phyloP scores from a whole-genome alignment of 768 basidiomycete species.

The Plicaturopsis crispa region DNA sequence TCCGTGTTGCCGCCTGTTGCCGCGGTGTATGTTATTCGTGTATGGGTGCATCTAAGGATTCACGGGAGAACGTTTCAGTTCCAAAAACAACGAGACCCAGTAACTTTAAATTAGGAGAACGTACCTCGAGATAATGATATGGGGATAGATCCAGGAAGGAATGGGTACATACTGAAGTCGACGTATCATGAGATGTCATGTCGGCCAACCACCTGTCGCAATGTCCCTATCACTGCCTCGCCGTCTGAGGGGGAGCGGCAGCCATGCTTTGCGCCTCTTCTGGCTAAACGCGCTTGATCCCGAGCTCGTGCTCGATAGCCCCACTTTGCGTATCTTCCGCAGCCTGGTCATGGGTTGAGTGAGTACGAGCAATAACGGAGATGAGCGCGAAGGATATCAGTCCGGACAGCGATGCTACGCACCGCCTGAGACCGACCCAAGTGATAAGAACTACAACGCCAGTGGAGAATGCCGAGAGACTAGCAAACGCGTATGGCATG shows the following conservation, averaged over 20 bases:
- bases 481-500: slow-evolving; percentile 67
- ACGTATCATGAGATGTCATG: no score
- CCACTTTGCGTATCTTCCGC: slow-evolving; percentile 38
- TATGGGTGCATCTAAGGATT: no score
- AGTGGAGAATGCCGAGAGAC: slow-evolving; percentile 52
- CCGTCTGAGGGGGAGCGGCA: slow-evolving; percentile 32
- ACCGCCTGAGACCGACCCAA: slow-evolving; percentile 62
- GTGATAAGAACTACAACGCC: slow-evolving; percentile 54
- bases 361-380: slow-evolving; percentile 5
- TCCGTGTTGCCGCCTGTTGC: no score
- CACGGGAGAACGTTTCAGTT: no score
- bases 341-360: slow-evolving; percentile 21
- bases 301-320: slow-evolving; percentile 24
- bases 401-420: slow-evolving; percentile 9
- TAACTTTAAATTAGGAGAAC: no score
- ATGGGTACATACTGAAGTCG: no score
- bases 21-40: no score
- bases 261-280: slow-evolving; percentile 20
- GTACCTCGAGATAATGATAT: no score
- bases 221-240: no score
- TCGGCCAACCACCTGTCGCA: no score
- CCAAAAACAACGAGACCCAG: no score
- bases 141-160: no score
- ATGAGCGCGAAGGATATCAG: slow-evolving; percentile 10
- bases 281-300: slow-evolving; percentile 10